Base-by-base conservation (phyloP, 2,329 filamentous ascomycete genomes). In the Triangularia verruculosa region DNA sequence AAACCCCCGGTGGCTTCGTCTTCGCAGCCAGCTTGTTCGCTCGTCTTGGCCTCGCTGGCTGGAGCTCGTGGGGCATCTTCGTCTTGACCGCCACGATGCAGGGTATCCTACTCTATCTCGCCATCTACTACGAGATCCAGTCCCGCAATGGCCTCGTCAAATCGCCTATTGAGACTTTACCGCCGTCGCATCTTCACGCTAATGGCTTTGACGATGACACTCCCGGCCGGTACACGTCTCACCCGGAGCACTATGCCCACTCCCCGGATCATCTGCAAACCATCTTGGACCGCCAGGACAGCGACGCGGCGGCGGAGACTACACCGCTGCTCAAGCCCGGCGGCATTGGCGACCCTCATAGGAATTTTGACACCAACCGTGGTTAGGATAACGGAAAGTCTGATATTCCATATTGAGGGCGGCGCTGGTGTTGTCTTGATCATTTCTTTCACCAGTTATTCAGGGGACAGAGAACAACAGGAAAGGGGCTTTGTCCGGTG, bases 61-160 rank as follows among this genome's bases (percentile, higher is more conserved):
- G 95, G 95, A 97, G 93, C 77, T 92, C 93, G 0, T 99, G 95
- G 95, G 88, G 92, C 9, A 89, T 98, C 13, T 96, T 94, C 73
- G 82, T 97, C 53, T 82, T 98, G 59, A 97, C 93, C 0, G 95
- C 94, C 1, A 78, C 82, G 62, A 84, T 98, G 80, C 95, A 99
- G 75, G 94, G 93, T 17, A 83, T 86, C 9, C 78, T 99, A 62
- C 81, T 99, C 51, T 80, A 75, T 24, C 90, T 99, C 89, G 92
- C 88, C 22, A 84, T 97, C 65, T 87, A 86, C 70, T 98, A 93
- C 73, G 83, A 93, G 76, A 73, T 88, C 67, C 76, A 79, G 70
- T 73, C 64, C 66, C 75, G 32, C 68, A 66, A 39, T 7, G 24
- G 25, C 32, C 47, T 58, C 5, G 12, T 56, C 9, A 63, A 61